Base-by-base conservation (phyloP, 1,139 yeast genomes). In the Blastobotrys indianensis region DNA sequence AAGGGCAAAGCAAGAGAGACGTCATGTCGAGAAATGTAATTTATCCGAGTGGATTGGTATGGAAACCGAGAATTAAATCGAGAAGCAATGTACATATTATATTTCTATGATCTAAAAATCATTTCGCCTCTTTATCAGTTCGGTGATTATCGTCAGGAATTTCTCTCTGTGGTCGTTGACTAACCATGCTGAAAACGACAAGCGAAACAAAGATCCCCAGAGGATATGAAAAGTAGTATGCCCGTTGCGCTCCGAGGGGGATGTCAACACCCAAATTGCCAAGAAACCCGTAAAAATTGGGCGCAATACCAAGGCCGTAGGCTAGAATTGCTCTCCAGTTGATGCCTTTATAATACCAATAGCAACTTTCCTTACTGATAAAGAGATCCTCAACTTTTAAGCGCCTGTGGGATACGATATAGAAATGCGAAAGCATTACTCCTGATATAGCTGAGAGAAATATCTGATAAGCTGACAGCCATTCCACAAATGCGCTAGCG, bases 251-350 rank as follows among this genome's bases (percentile, higher is more conserved):
- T 1, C 35, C 47, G 4, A 16, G 16, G 8, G 54, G 46, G 16
- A 53, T 47, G 13, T 37, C 11, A 8, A 51, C 29, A 10, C 68
- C 69, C 39, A 62, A 54, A 11, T 63, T 59, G 38, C 90, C 92
- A 34, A 84, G 85, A 55, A 84, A 84, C 3, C 94, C 94, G 39
- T 82, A 85, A 54, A 85, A 79, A 57, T 84, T 82, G 31, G 88
- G 90, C 40, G 79, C 70, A 49, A 85, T 79, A 52, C 94, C 94
- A 56, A 82, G 72, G 49, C 83, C 63, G 62, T 84, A 44, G 13
- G 40, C 42, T 2, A 17, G 13, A 28, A 35, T 39, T 5, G 39
- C 41, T 1, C 94, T 76, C 86, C 87, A 82, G 62, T 85, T 85
- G 61, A 75, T 57, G 39, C 94, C 94, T 42, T 60, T 55, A 15